Conservation (phyloP, 2,329 filamentous ascomycete species). For the Graphilbum fragrans region DNA sequence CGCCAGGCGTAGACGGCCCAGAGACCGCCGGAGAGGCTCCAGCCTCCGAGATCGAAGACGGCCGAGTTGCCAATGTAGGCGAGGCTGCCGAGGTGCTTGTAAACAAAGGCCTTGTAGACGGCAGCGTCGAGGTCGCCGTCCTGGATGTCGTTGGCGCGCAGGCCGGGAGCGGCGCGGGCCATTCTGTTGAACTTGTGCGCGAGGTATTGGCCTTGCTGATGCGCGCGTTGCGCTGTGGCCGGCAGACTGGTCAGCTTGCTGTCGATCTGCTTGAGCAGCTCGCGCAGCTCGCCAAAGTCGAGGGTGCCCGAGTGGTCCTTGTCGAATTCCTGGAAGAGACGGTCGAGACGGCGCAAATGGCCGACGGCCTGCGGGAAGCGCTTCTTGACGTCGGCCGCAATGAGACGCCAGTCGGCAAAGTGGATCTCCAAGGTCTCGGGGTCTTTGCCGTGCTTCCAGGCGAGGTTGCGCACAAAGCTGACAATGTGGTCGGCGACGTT, state of each 20-base stretch:
- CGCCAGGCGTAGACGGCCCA: constrained; percentile 95
- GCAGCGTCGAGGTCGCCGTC: constrained; percentile 88
- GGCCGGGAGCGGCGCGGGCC: constrained; percentile 61
- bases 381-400: constrained; percentile 73
- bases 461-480: constrained; percentile 75
- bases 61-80: constrained; percentile 96
- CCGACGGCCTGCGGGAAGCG: constrained; percentile 83
- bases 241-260: constrained; percentile 87
- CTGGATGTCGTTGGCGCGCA: constrained; percentile 66
- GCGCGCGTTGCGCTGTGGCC: constrained; percentile 88
- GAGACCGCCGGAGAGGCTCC: constrained; percentile 69
- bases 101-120: constrained; percentile 89
- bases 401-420: constrained; percentile 77
- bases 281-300: constrained; percentile 82
- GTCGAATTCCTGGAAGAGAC: constrained; percentile 85
- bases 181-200: constrained; percentile 91
- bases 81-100: constrained; percentile 79
- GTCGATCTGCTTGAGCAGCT: constrained; percentile 86
- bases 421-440: constrained; percentile 78
- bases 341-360: constrained; percentile 81
- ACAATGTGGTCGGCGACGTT: constrained; percentile 88
- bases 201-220: constrained; percentile 91
- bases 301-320: constrained; percentile 86
- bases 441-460: constrained; percentile 85
- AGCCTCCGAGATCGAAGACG: constrained; percentile 78